Evolutionary conservation across 2,329 filamentous ascomycete species (phyloP).

Genomic region (Mycocentrospora acerina): DNA sequence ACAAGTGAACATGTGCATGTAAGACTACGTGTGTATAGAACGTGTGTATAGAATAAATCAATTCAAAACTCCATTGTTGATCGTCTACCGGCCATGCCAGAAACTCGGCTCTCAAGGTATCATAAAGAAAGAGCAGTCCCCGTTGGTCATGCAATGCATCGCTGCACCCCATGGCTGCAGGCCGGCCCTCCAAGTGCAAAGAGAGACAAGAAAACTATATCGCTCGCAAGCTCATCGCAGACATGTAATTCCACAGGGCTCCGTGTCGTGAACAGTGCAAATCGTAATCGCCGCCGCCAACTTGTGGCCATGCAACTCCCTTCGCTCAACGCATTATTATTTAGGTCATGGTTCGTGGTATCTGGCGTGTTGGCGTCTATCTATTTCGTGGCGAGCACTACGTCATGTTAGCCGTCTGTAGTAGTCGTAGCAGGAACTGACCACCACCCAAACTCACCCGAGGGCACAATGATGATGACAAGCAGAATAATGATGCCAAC

Average conservation of each 20-base stretch:
- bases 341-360: conserved; percentile 31
- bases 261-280: conserved; percentile 27
- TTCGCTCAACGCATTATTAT: conserved; percentile 31
- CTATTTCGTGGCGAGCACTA: conserved; percentile 30
- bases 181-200: conserved; percentile 35
- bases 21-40: too few relatives aligned
- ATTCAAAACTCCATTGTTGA: conserved; percentile 38
- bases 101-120: conserved; percentile 25
- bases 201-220: conserved; percentile 40
- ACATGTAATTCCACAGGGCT: conserved; percentile 36
- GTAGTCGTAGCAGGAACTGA: too few relatives aligned
- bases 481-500: conserved; percentile 88
- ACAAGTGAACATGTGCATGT: too few relatives aligned
- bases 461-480: conserved; percentile 89
- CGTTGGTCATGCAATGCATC: conserved; percentile 12
- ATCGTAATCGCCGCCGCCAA: conserved; percentile 21
- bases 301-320: conserved; percentile 20
- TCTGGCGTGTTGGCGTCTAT: conserved; percentile 25
- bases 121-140: conserved; percentile 21
- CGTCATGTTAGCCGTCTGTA: conserved; percentile 8
- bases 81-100: conserved; percentile 31
- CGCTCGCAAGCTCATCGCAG: conserved; percentile 40
- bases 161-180: conserved; percentile 24
- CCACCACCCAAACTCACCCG: conserved; percentile 62
- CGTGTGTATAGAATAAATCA: conserved; percentile 8